Percentiles rank a stretch among this genome's conserved stretches.
These are phyloP conservation scores for Pseudonitzschia delicatissima DNA, from an alignment of 108 stramenopile species.

Conservation along the genomic window DNA sequence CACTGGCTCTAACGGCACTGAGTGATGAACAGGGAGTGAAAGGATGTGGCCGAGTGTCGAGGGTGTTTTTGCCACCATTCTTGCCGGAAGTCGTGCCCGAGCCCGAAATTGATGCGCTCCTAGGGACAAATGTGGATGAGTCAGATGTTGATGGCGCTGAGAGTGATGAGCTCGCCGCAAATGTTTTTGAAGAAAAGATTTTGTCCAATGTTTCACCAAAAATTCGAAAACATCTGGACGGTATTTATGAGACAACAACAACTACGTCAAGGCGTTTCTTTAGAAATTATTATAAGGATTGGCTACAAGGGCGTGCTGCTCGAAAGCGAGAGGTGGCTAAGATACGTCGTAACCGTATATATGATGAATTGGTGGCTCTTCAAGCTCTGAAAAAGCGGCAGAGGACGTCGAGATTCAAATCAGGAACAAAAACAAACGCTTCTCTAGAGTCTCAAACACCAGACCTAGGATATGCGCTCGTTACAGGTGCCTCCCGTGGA, in stretches of 20 bases:
- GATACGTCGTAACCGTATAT: constrained; percentile 42
- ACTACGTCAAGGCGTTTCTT: constrained; percentile 6
- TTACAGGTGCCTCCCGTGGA: constrained; percentile 81
- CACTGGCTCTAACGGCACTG: constrained; percentile 43
- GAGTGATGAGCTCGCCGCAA: neutral
- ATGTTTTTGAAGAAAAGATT: neutral
- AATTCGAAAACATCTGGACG: constrained; percentile 27
- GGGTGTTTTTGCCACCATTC: constrained; percentile 69
- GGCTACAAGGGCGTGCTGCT: constrained; percentile 22
- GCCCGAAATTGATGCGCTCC: constrained; percentile 29
- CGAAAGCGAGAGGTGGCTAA: constrained; percentile 36
- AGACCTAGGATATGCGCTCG: constrained; percentile 60
- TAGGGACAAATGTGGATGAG: neutral
- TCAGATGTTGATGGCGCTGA: neutral
- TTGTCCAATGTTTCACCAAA: constrained; percentile 33
- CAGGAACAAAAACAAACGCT: neutral
- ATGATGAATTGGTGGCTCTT: constrained; percentile 44
- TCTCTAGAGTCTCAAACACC: neutral
- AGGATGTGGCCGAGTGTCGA: constrained; percentile 30
- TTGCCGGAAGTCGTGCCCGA: constrained; percentile 54
- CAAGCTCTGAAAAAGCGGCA: constrained; percentile 38
- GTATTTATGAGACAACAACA: constrained; percentile 11
- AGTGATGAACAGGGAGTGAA: constrained; percentile 7
- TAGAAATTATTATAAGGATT: constrained; percentile 4
- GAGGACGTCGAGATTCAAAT: neutral